Base-by-base conservation (phyloP, 148 eudicot genomes). In the Rhododendron kiyosumense region DNA sequence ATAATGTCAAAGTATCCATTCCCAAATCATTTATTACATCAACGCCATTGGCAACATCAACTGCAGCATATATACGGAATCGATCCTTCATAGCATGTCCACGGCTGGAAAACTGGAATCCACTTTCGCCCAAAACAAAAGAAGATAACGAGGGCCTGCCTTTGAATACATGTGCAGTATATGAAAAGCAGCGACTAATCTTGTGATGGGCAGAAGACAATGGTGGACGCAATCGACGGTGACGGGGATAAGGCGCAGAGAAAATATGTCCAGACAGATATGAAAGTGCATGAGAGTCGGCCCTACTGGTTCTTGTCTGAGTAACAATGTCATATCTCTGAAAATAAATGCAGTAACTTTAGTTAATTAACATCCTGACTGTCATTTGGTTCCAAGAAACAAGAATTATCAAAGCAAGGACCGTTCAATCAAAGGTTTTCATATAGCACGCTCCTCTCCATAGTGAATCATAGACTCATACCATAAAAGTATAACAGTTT, bases 21-120 rank as follows among this genome's bases (percentile, higher is more conserved):
- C 99, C 99, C 90, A 97, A 89, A 88, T 97, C 99, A 93, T 95
- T 95, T 85, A 97, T 92, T 88, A 97, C 95, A 74, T 97, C 99
- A 86, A 93, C 92, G 84, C 95, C 98, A 88, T 88, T 88, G 28
- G 93, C 94, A 81, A 95, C 96, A 83, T 95, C 99, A 84, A 89
- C 84, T 85, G 92, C 86, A 81, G 93, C 91, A 88, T 84, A 89
- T 86, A 93, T 80, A 88, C 78, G 89, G 83, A 89, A 90, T 86
- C 89, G 89, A 38, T 86, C 83, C 36, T 69, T 87, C 52, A 71
- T 88, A 69, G 61, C 78, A 69, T 84, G 78, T 88, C 83, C 88
- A 76, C 83, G 84, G 69, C 85, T 90, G 13, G 88, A 85, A 57
- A 87, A 86, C 34, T 81, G 84, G 51, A 84, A 71, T 48, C 88